Evolutionary conservation across 352 stramenopile species (phyloP).

Genomic region (Pythium plurisporium): DNA sequence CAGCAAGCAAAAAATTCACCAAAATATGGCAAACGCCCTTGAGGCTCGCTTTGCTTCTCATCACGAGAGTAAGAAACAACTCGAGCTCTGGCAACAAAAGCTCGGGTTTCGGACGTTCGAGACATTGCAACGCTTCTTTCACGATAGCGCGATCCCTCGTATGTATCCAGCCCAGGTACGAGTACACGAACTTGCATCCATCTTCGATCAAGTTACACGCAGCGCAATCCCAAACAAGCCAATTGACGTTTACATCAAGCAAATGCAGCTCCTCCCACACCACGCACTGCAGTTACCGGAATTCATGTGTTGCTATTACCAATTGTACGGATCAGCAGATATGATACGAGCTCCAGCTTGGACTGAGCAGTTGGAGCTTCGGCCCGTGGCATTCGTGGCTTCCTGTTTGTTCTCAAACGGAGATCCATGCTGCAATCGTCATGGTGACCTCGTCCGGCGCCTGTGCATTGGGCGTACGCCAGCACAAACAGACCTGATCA

Average conservation of each 20-base stretch:
- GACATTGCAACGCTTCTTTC: constrained; percentile 52
- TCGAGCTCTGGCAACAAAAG: constrained; percentile 68
- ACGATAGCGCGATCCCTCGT: constrained; percentile 38
- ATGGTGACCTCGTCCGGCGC: constrained; percentile 54
- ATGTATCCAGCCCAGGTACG: constrained; percentile 51
- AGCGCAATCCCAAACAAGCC: constrained; percentile 40
- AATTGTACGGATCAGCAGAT: constrained; percentile 46
- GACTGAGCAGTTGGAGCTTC: constrained; percentile 38
- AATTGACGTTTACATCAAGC: constrained; percentile 52
- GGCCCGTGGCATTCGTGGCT: constrained; percentile 52
- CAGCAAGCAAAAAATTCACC: constrained; percentile 41
- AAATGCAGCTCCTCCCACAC: constrained; percentile 42
- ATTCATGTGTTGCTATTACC: constrained; percentile 67
- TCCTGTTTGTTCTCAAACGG: constrained; percentile 68
- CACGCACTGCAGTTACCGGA: constrained; percentile 51
- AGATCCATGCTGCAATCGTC: constrained; percentile 37
- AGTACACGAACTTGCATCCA: constrained; percentile 31
- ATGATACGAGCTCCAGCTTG: constrained; percentile 13
- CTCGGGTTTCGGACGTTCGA: constrained; percentile 51
- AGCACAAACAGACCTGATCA: constrained; percentile 49
- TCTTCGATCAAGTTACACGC: constrained; percentile 42
- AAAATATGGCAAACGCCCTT: constrained; percentile 42
- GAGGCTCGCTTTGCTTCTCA: constrained; percentile 52
- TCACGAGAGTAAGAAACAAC: constrained; percentile 51
- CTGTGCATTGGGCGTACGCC: constrained; percentile 55